Evolutionary conservation across 164 flowering plant species (phyloP), one percentile per base, ranked within the genome.

Genomic region (Tetrastigma voinierianum): DNA sequence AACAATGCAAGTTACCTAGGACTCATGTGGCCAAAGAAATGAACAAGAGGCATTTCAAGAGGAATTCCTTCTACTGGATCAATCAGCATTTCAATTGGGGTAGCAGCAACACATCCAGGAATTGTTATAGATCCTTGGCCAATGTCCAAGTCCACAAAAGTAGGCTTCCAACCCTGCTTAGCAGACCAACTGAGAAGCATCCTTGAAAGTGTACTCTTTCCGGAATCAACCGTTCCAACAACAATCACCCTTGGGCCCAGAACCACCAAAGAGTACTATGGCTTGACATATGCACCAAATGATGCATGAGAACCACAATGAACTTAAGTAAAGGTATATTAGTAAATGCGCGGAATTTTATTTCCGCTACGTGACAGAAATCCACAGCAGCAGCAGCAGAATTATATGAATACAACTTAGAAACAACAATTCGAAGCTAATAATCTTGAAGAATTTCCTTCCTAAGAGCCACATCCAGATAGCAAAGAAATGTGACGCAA

Each of bases 111-210:
- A 69, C 90, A 84, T 46, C 96, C 98, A 48, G 96, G 96, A 67
- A 82, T 76, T 20, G 99, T 89, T 66, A 95, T 89, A 62, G 91
- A 75, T 77, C 99, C 98, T 77, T 95, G n/a, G n/a, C n/a, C n/a
- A 54, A 92, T 85, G 78, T 95, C 97, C 74, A 95, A 80, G 78
- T 92, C 97, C 44, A 95, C 97, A 70, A 79, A n/a, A 21, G 97
- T 92, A 57, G 99, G 98, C 66, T 95, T 92, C n/a, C 94, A 95
- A n/a, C 93, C 90, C 73, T 82, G 94, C n/a, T n/a, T 95, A 57
- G 98, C 90, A 18, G 99, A 94, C 99, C 98, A 94, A 67, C 93
- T 90, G 56, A 89, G 86, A 70, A 92, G 93, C 98, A 90, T 93
- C 71, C 78, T 84, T 49, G 91, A 77, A 75, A 93, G 75, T 23